A percentile compares a stretch with the other conserved stretches of the same genome.
These are phyloP conservation scores for Pseudocercospora fuligena DNA, from an alignment of 2,329 filamentous ascomycete species.

Conservation along the genomic window DNA sequence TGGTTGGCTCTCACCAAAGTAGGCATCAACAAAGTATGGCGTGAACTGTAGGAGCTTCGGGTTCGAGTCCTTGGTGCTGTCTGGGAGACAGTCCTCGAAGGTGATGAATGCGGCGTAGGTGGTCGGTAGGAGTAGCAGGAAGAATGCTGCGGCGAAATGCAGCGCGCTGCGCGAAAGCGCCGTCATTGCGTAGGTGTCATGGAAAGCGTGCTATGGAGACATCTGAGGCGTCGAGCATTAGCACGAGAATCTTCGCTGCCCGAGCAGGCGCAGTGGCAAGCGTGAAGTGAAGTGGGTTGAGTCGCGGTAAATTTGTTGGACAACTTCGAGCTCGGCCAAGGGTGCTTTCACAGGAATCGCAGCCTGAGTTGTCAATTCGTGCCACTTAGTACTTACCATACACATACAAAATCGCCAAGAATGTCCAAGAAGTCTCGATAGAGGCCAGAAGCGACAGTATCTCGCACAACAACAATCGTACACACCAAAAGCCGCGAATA, in stretches of 20 bases:
- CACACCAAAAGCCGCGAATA: background rate
- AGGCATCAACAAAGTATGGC: conserved; percentile 74
- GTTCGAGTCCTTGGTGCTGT: conserved; percentile 62
- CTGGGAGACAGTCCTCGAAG: conserved; percentile 81
- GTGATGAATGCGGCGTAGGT: conserved; percentile 69
- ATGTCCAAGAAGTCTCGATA: background rate
- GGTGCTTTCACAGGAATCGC: background rate
- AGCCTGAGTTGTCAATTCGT: background rate
- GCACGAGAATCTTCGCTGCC: background rate
- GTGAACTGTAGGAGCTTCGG: conserved; percentile 75
- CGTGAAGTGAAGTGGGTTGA: background rate
- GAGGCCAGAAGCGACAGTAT: conserved; percentile 6
- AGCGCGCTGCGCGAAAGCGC: conserved; percentile 27
- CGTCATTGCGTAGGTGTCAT: conserved; percentile 26
- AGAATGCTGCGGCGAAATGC: conserved; percentile 11
- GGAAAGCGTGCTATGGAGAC: conserved; percentile 7
- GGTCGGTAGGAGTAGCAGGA: conserved; percentile 45
- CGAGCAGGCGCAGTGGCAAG: background rate
- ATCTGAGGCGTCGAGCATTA: background rate
- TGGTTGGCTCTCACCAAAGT: conserved; percentile 66
- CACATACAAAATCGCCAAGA: conserved; percentile 8
- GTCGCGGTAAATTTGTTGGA: background rate
- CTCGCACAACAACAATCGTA: background rate
- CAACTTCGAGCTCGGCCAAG: conserved; percentile 6
- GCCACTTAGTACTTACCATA: conserved; percentile 4